Evolutionary conservation across 1,284 basidiomycete species (phyloP).

Genomic region (Trichosporon coremiiforme): DNA sequence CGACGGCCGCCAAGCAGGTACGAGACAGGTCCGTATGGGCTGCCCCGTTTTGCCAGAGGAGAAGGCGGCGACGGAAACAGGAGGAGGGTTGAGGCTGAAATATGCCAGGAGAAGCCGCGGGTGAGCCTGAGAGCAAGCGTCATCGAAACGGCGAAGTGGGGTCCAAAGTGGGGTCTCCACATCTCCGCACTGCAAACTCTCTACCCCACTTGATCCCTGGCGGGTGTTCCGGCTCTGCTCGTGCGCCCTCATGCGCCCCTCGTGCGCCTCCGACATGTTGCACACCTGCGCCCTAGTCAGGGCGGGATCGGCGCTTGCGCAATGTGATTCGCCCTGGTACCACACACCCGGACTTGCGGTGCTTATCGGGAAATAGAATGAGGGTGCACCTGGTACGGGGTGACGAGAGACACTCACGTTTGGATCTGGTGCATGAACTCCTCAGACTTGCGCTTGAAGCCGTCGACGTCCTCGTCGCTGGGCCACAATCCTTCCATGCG

Average conservation of each 20-base stretch:
- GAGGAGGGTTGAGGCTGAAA: not conserved
- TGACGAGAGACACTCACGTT: conserved; percentile 27
- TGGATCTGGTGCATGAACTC: conserved; percentile 40
- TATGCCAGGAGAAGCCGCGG: not conserved
- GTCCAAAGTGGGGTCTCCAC: not conserved
- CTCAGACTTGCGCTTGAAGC: conserved; percentile 32
- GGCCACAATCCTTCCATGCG: conserved; percentile 47
- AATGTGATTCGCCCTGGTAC: not conserved
- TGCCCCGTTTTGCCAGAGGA: not conserved
- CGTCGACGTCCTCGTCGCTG: conserved; percentile 32
- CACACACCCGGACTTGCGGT: not conserved
- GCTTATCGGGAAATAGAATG: not conserved
- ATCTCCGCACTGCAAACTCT: not conserved
- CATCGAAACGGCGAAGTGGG: not conserved
- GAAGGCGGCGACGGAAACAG: not conserved
- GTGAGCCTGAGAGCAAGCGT: not conserved
- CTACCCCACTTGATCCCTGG: not conserved
- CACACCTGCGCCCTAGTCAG: not conserved
- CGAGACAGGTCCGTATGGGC: not conserved
- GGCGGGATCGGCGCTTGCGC: not conserved
- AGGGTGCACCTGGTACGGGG: no score
- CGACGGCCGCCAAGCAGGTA: not conserved
- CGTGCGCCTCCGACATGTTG: no score
- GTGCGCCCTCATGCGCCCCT: not conserved
- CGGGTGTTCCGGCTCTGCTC: not conserved